Base-by-base conservation (phyloP, 352 stramenopile genomes). In the Phytopythium delawarense region DNA sequence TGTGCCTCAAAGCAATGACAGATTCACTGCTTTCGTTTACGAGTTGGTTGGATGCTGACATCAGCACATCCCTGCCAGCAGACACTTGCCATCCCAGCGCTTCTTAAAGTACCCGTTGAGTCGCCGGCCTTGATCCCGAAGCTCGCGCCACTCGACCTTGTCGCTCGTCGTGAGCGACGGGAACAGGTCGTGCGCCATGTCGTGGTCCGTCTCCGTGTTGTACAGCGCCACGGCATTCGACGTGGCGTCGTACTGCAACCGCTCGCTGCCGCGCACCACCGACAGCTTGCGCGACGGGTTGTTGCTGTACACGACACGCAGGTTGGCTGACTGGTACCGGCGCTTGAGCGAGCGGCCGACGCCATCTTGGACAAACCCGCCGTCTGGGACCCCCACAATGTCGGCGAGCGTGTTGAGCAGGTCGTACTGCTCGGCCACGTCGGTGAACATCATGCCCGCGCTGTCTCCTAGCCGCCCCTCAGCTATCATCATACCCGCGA, bases 361-460 rank as follows among this genome's bases (percentile, higher is more conserved):
- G 8, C 81, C 77, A 5, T 71, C 79, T 57, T 90, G 81, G 0
- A 79, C 57, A 32, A 90, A 86, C 15, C 76, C 78, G 3, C 69
- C 62, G 0, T 72, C 13, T 1, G 80, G 78, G 5, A 87, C 64
- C 1, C 81, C 78, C 2, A 82, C 77, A 50, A 90, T 84, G 42
- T 88, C 81, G 0, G 81, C 76, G 12, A 90, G 53, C 12, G 81
- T 90, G 51, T 85, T 89, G 54, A 89, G 72, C 28, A 77, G 65
- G 44, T 89, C 80, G 42, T 86, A 84, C 21, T 89, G 78, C 12
- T 71, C 74, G 7, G 71, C 71, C 1, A 61, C 66, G 30, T 82
- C 74, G 4, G 52, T 46, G 20, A 46, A 12, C 28, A 57, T 37
- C 54, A 71, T 62, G 1, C 80, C 80, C 0, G 69, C 70, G 32